Conservation (phyloP, 202 grass and related monocot species). For the Brachypodium distachyon region DNA sequence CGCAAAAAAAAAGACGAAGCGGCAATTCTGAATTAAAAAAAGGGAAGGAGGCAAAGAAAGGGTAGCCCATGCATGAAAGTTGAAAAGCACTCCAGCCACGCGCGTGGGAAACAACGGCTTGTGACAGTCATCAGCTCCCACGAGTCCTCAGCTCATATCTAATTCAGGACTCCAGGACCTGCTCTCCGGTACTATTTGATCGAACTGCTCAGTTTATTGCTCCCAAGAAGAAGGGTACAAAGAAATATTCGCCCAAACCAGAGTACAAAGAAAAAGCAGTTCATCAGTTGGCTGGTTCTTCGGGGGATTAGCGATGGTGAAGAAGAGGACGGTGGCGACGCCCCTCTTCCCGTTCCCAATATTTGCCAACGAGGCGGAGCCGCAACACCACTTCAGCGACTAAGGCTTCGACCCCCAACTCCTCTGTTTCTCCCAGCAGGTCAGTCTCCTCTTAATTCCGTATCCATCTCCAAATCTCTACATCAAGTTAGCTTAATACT, state of each 20-base stretch:
- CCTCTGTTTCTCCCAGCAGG: slow-evolving; percentile 29
- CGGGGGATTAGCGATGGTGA: not conserved
- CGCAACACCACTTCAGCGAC: slow-evolving; percentile 41
- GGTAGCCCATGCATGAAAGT: not conserved
- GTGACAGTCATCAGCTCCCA: slow-evolving; percentile 23
- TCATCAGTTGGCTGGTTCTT: not conserved
- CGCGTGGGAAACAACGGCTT: slow-evolving; percentile 2
- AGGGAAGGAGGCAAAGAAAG: not conserved
- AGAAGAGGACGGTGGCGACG: slow-evolving; percentile 5
- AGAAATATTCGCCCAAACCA: not conserved
- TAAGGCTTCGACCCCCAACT: slow-evolving; percentile 58
- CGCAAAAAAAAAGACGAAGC: no score
- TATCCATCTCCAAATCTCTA: not conserved
- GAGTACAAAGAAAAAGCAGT: no score
- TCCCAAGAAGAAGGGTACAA: not conserved
- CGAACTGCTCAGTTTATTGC: not conserved
- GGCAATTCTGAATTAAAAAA: no score
- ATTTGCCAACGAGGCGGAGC: not conserved
- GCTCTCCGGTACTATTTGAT: not conserved
- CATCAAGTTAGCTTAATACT: not conserved
- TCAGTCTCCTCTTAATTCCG: not conserved
- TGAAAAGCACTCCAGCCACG: not conserved
- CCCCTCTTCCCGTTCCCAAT: slow-evolving; percentile 28
- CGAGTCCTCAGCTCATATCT: not conserved
- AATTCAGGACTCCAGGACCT: not conserved